Evolutionary conservation across 345 rosid genomes (phyloP).

Genomic region (Eucalyptus caleyi): DNA sequence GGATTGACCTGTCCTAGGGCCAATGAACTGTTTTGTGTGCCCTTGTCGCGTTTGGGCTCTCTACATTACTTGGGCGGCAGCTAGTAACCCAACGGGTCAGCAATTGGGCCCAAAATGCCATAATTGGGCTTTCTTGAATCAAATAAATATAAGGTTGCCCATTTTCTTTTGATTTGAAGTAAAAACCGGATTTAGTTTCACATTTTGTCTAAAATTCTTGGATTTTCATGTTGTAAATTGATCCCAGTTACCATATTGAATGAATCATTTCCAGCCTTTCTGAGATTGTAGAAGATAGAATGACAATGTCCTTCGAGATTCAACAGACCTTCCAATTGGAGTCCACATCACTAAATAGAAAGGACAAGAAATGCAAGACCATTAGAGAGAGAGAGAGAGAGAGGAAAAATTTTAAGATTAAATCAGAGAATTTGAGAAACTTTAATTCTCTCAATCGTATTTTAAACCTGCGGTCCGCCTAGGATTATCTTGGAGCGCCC

Average conservation of each 20-base stretch:
- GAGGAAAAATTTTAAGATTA: background rate
- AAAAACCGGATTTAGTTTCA: background rate
- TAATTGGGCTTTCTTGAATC: background rate
- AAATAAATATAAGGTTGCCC: background rate
- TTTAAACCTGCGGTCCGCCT: background rate
- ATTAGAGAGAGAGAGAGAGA: background rate
- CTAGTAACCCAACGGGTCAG: background rate
- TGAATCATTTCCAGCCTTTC: background rate
- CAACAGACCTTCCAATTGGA: background rate
- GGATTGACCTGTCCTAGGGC: constrained; percentile 32
- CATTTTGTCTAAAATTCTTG: background rate
- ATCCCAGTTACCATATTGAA: background rate
- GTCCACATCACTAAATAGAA: background rate
- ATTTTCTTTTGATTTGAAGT: background rate
- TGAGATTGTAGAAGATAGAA: background rate
- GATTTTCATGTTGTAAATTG: background rate
- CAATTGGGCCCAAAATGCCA: background rate
- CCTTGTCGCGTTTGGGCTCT: background rate
- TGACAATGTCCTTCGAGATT: background rate
- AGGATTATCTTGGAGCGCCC: background rate
- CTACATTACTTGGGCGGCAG: background rate
- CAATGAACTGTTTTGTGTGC: constrained; percentile 14
- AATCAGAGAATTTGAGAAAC: background rate
- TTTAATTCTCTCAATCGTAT: background rate
- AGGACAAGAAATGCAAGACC: background rate